Conservation (phyloP, 371 early-diverging fungal species). For the Mortierella sp. region DNA sequence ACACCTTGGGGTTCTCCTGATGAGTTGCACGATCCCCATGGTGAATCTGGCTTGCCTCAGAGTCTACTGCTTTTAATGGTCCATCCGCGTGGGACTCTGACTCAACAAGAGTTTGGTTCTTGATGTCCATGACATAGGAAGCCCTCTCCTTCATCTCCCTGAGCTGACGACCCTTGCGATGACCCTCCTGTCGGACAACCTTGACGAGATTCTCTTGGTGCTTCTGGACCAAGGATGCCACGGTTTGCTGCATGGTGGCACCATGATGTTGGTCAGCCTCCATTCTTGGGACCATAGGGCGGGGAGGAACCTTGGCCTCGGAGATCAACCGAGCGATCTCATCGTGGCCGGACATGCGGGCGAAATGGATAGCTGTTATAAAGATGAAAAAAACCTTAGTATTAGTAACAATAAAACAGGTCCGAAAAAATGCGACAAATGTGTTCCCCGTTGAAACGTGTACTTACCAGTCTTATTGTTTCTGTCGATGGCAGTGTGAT, state of each 20-base stretch:
- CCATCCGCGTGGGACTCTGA: neutral
- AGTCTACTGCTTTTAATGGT: neutral
- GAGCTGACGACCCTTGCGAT: conserved; percentile 20
- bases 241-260: conserved; percentile 15
- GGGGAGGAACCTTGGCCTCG: conserved; percentile 20
- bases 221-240: conserved; percentile 21
- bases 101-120: conserved; percentile 11
- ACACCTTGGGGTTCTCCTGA: neutral
- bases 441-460: too few species aligned
- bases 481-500: conserved; percentile 47
- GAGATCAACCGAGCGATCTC: conserved; percentile 27
- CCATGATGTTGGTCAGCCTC: neutral
- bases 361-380: conserved; percentile 38
- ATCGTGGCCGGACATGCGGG: conserved; percentile 17
- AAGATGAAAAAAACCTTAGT: neutral
- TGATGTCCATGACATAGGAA: conserved; percentile 19
- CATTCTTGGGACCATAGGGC: conserved; percentile 29
- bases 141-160: conserved; percentile 28
- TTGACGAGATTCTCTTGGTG: conserved; percentile 27
- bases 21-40: neutral
- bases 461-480: conserved; percentile 48
- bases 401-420: neutral
- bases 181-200: conserved; percentile 27
- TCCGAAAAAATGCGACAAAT: too few species aligned
- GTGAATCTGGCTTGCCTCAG: neutral